These are phyloP conservation scores for Clohesyomyces aquaticus DNA, from an alignment of 495 filamentous ascomycete genomes.

Conservation along the genomic window DNA sequence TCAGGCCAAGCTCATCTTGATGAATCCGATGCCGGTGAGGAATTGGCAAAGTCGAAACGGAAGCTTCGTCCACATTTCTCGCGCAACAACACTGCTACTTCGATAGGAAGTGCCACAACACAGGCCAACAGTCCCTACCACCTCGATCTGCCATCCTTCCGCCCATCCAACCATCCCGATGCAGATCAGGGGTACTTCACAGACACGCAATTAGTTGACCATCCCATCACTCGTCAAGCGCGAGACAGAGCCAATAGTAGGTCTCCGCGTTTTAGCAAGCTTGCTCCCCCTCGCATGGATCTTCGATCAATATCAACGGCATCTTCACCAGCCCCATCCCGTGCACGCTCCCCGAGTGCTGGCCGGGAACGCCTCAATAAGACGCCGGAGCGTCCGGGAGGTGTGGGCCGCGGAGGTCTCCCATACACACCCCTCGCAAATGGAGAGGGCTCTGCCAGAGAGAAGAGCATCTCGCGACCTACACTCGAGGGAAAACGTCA, in stretches of 20 bases:
- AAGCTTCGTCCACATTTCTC: conserved; percentile 20
- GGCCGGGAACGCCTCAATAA: conserved; percentile 21
- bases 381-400: conserved; percentile 48
- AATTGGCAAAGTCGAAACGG: not conserved
- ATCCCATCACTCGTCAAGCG: conserved; percentile 51
- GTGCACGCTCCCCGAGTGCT: conserved; percentile 18
- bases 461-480: conserved; percentile 34
- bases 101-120: conserved; percentile 7
- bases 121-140: conserved; percentile 29
- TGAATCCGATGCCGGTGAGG: conserved; percentile 36
- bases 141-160: conserved; percentile 36
- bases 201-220: conserved; percentile 32
- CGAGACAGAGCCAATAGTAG: conserved; percentile 40
- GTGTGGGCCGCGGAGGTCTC: conserved; percentile 53
- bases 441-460: conserved; percentile 23
- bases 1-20: conserved; percentile 6
- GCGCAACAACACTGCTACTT: conserved; percentile 20
- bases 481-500: conserved; percentile 51
- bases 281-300: conserved; percentile 67
- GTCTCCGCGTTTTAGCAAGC: conserved; percentile 50
- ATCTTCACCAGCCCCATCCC: conserved; percentile 8
- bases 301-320: conserved; percentile 50
- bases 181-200: conserved; percentile 14
- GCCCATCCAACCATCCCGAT: conserved; percentile 18
- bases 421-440: conserved; percentile 42